These are phyloP conservation scores for Nakazawaea ambrosiae DNA, from an alignment of 805 yeast genomes.

Conservation along the genomic window DNA sequence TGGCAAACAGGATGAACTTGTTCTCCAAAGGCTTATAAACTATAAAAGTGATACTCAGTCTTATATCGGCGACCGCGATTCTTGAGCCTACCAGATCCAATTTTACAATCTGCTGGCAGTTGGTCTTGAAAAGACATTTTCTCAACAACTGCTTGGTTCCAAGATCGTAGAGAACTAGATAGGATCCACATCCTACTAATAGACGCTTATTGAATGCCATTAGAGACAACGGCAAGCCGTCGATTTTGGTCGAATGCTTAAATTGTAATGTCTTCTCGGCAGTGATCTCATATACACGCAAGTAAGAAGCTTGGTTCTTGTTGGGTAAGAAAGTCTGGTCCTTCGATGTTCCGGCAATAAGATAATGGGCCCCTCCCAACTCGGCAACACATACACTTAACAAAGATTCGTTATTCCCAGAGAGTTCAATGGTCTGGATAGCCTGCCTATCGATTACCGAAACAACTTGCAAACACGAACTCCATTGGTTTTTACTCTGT, in stretches of 20 bases:
- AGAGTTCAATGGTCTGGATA: slow-evolving; percentile 36
- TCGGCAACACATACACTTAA: slow-evolving; percentile 28
- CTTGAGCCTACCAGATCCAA: slow-evolving; percentile 50
- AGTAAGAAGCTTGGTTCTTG: slow-evolving; percentile 17
- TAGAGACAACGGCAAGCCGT: slow-evolving; percentile 40
- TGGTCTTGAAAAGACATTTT: slow-evolving; percentile 43
- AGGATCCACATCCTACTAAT: slow-evolving; percentile 48
- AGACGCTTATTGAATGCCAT: slow-evolving; percentile 50
- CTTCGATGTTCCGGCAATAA: slow-evolving; percentile 40
- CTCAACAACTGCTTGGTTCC: slow-evolving; percentile 77
- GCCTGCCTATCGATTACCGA: slow-evolving; percentile 27
- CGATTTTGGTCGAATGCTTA: slow-evolving; percentile 56
- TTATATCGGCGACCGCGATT: slow-evolving; percentile 65
- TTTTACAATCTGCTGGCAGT: slow-evolving; percentile 44
- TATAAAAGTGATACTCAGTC: slow-evolving; percentile 54
- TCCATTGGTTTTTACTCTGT: slow-evolving; percentile 28
- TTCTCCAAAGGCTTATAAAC: slow-evolving; percentile 41
- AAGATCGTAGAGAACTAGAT: slow-evolving; percentile 55
- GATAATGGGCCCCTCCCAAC: slow-evolving; percentile 21
- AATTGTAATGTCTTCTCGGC: slow-evolving; percentile 31
- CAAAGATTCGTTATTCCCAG: slow-evolving; percentile 32
- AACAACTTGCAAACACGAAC: slow-evolving; percentile 47
- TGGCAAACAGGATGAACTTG: slow-evolving; percentile 56
- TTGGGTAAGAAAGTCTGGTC: slow-evolving; percentile 25
- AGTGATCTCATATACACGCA: slow-evolving; percentile 31